Percentiles rank a stretch among this genome's conserved stretches.
Evolutionary conservation across 2,329 filamentous ascomycete genomes (phyloP).

Genomic region (Epichloe sylvatica): DNA sequence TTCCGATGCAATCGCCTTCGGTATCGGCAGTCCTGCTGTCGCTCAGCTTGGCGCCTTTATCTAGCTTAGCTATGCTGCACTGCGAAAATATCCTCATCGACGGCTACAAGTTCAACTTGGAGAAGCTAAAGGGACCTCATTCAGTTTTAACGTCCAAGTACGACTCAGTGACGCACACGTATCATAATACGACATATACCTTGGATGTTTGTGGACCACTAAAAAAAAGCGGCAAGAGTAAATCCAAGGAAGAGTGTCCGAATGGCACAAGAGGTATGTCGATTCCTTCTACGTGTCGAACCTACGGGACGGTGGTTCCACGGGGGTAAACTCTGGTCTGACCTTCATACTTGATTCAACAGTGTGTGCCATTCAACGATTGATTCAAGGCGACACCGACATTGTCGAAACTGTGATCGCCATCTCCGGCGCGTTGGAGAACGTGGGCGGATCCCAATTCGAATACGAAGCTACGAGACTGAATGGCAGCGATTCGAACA

Average conservation of each 20-base stretch:
- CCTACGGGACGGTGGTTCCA: neutral
- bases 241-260: conserved; percentile 48
- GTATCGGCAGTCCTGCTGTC: conserved; percentile 23
- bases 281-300: neutral
- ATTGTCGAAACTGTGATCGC: conserved; percentile 46
- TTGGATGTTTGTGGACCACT: conserved; percentile 62
- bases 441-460: conserved; percentile 42
- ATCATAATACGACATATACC: conserved; percentile 63
- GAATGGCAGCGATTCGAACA: conserved; percentile 47
- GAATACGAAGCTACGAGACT: conserved; percentile 55
- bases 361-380: conserved; percentile 65
- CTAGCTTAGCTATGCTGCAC: conserved; percentile 36
- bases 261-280: conserved; percentile 51
- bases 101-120: conserved; percentile 49
- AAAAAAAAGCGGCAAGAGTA: conserved; percentile 40
- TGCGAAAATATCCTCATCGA: conserved; percentile 50
- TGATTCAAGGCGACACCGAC: conserved; percentile 35
- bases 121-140: conserved; percentile 50
- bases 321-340: neutral
- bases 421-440: conserved; percentile 57
- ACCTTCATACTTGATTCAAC: neutral
- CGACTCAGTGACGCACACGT: conserved; percentile 35
- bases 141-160: conserved; percentile 48
- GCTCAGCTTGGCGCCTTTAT: conserved; percentile 22
- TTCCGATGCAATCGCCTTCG: conserved; percentile 27